Conservation (phyloP, 176 grass and related monocot genomes). For the Panicum miliaceum region DNA sequence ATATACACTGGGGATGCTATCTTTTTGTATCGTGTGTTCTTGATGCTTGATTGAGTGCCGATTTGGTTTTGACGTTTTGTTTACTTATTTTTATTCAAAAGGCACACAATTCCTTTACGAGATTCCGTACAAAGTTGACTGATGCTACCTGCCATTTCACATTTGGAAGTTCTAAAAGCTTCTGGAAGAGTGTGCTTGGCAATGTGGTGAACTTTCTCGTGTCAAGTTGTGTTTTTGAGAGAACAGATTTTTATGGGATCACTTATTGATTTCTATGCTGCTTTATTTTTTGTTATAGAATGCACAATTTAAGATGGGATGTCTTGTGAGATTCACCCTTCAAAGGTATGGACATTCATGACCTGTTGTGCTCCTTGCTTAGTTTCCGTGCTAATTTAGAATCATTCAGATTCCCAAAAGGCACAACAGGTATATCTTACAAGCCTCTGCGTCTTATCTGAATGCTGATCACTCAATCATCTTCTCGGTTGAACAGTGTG, state of each 20-base stretch:
- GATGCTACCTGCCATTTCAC: background rate
- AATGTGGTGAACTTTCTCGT: background rate
- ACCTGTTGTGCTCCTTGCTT: conserved; percentile 58
- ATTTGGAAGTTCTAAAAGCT: background rate
- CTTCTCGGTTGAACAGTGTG: background rate
- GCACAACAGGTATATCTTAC: too few relatives aligned
- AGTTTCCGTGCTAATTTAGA: too few relatives aligned
- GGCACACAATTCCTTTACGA: too few relatives aligned
- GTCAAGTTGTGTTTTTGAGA: background rate
- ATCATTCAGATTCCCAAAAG: too few relatives aligned
- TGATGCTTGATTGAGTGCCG: background rate
- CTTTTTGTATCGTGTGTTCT: background rate
- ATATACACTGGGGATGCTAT: background rate
- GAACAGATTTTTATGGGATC: background rate
- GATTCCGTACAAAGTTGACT: too few relatives aligned
- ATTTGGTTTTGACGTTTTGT: background rate
- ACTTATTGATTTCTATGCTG: background rate
- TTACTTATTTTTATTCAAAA: too few relatives aligned
- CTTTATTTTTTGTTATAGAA: background rate
- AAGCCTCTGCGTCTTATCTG: too few relatives aligned
- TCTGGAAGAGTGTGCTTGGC: background rate
- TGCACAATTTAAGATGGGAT: conserved; percentile 41
- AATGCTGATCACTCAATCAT: conserved; percentile 23
- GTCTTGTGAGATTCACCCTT: conserved; percentile 43
- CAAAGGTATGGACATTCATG: background rate